phyloP scores from a whole-genome alignment of 2,329 filamentous ascomycete genomes.

The Didymellaceae sp. region DNA sequence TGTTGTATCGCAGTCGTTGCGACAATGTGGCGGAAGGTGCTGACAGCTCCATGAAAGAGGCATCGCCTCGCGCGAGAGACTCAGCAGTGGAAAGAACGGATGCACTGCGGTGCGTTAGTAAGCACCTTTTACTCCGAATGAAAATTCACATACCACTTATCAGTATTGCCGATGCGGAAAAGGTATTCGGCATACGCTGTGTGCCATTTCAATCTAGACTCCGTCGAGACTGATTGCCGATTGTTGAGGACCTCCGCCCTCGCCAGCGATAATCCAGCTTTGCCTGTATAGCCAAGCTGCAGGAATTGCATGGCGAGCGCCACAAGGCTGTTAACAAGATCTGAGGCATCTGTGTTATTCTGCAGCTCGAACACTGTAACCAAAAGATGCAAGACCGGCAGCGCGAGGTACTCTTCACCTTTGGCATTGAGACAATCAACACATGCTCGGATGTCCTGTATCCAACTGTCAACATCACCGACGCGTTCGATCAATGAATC shows the following conservation, averaged over 20 bases:
- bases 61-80: constrained; percentile 36
- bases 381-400: constrained; percentile 59
- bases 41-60: constrained; percentile 37
- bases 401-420: constrained; percentile 58
- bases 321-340: constrained; percentile 52
- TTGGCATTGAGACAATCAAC: constrained; percentile 65
- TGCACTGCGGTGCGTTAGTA: constrained; percentile 34
- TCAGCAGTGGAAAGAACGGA: constrained; percentile 40
- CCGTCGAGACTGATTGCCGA: constrained; percentile 50
- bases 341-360: constrained; percentile 44
- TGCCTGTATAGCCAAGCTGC: constrained; percentile 65
- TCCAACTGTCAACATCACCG: constrained; percentile 58
- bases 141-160: constrained; percentile 58
- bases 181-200: constrained; percentile 78
- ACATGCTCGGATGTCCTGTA: constrained; percentile 60
- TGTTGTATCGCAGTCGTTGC: constrained; percentile 52
- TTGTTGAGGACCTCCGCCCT: constrained; percentile 61
- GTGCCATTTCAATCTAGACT: constrained; percentile 65
- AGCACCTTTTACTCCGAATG: too few relatives aligned
- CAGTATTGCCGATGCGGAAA: constrained; percentile 68
- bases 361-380: constrained; percentile 57
- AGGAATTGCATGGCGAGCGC: constrained; percentile 63
- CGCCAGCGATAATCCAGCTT: constrained; percentile 64
- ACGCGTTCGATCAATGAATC: constrained; percentile 53
- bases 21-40: constrained; percentile 43